A percentile compares a stretch with the other conserved stretches of the same genome.
Conservation (phyloP, 305 asterid genomes). For the Fraxinus greggii region DNA sequence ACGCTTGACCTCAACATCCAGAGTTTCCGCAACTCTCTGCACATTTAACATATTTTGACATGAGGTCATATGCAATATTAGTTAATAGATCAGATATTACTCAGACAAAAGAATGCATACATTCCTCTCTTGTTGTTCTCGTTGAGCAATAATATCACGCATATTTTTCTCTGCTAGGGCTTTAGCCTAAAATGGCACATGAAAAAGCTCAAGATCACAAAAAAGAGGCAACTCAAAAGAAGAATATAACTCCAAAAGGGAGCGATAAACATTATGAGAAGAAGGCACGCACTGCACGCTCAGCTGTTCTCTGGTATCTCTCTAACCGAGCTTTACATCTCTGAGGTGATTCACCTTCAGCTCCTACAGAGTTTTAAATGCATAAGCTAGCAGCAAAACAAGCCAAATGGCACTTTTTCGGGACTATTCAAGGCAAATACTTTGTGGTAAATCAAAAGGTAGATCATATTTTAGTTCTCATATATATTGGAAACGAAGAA, state of each 20-base stretch:
- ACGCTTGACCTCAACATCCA: constrained; percentile 90
- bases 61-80: constrained; percentile 32
- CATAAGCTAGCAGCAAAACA: constrained; percentile 26
- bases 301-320: constrained; percentile 86
- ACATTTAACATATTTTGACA: constrained; percentile 19
- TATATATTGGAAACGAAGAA: constrained; percentile 3
- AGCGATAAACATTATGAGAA: constrained; percentile 18
- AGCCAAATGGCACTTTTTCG: constrained; percentile 11
- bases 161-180: constrained; percentile 93
- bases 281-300: constrained; percentile 76
- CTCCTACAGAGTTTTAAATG: constrained; percentile 45
- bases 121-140: constrained; percentile 82
- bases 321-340: constrained; percentile 91
- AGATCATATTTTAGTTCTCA: constrained; percentile 1
- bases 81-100: constrained; percentile 21
- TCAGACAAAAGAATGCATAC: constrained; percentile 43
- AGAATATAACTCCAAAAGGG: background rate
- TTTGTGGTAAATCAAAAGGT: constrained; percentile 3
- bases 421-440: constrained; percentile 16
- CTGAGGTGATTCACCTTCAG: constrained; percentile 83
- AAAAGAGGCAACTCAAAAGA: constrained; percentile 8
- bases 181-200: constrained; percentile 65
- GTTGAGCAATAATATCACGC: constrained; percentile 87
- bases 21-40: constrained; percentile 83
- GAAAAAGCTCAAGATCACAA: constrained; percentile 11